Base-by-base conservation (phyloP, 2,329 filamentous ascomycete genomes). In the Aspergillus spinulosporus region DNA sequence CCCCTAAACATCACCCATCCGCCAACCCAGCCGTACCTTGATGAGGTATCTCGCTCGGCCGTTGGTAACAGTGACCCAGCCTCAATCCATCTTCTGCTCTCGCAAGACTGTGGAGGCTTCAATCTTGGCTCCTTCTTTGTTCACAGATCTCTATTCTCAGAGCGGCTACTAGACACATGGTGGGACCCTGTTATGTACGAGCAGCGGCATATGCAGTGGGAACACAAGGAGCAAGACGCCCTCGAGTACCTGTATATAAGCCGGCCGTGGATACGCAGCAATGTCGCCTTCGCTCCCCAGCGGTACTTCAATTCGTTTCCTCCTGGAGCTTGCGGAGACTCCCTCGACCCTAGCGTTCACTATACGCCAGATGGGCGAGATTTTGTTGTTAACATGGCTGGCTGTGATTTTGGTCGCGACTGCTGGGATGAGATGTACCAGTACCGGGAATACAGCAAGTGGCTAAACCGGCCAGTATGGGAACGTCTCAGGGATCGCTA, bases 381-480 rank as follows among this genome's bases (percentile, higher is more conserved):
- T 73, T 97, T 99, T 68, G 66, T 97, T 46, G 93, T 99, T 67
- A 99, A 97, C 74, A 97, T 99, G 93, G 94, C 94, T 4, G 94
- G 94, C 3, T 99, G 94, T 72, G 89, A 96, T 74, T 97, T 90
- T 88, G 93, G 93, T 3, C 85, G 94, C 49, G 93, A 99, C 76
- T 99, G 94, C 74, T 97, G 93, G 93, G 88, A 88, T 37, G 94
- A 99, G 76, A 97, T 99, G 86, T 96, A 96, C 77, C 88, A 89
- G 72, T 99, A 92, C 78, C 89, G 92, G 51, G 87, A 96, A 73
- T 82, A 96, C 68, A 96, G 91, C 78, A 93, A 96, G 73, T 87
- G 86, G 74, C 82, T 97, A 59, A 97, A 97, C 78, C 85, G 91
- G 50, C 89, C 85, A 49, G 81, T 77, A 54, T 97, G 91, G 90